Conservation (phyloP, 208 protist species). For the Leishmania mexicana region DNA sequence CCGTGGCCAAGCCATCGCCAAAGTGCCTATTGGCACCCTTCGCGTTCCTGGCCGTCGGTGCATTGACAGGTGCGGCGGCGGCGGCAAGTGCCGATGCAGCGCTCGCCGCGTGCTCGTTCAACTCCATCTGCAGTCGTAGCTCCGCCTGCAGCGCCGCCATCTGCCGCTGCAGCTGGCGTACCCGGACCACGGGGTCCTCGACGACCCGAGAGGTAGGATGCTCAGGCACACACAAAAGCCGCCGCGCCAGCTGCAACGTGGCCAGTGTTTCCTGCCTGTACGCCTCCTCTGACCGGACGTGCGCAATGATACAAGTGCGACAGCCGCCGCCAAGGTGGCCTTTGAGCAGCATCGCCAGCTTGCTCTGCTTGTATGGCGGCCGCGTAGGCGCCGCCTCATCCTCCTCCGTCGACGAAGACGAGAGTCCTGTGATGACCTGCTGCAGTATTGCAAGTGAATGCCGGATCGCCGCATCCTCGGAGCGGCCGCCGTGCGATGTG, state of each 20-base stretch:
- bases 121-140: constrained; percentile 91
- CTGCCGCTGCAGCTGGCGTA: constrained; percentile 81
- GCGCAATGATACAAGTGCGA: constrained; percentile 88
- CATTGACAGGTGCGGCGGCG: neutral
- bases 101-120: constrained; percentile 31
- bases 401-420: neutral
- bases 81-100: neutral
- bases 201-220: constrained; percentile 59
- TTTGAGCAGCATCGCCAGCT: constrained; percentile 94
- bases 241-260: constrained; percentile 90
- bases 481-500: neutral
- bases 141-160: constrained; percentile 86
- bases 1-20: neutral
- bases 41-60: neutral
- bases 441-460: constrained; percentile 91
- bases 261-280: constrained; percentile 76
- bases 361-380: constrained; percentile 77
- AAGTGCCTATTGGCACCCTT: neutral
- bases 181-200: constrained; percentile 66
- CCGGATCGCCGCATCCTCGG: constrained; percentile 35
- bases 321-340: constrained; percentile 73
- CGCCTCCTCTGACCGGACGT: constrained; percentile 61
- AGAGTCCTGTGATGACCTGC: constrained; percentile 88
- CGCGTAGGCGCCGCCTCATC: neutral
- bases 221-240: constrained; percentile 87